A percentile compares a stretch with the other conserved stretches of the same genome.
Evolutionary conservation across 768 basidiomycete species (phyloP).

Genomic region (Boletus insuetus): DNA sequence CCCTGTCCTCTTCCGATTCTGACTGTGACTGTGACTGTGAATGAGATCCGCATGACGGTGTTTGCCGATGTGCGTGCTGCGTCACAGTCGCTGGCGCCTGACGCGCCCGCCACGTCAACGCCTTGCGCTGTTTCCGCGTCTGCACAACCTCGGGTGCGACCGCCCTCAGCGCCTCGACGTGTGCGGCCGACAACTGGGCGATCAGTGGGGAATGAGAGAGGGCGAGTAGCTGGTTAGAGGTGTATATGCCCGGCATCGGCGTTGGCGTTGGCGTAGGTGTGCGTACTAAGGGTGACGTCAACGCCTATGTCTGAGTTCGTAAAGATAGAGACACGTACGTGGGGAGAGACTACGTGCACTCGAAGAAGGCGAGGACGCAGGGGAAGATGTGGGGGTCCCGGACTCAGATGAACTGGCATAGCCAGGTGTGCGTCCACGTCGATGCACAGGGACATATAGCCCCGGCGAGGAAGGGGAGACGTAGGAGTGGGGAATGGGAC

Average conservation of each 20-base stretch:
- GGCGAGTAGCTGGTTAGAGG: slow-evolving; percentile 23
- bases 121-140: slow-evolving; percentile 26
- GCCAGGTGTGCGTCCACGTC: slow-evolving; percentile 23
- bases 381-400: neutral
- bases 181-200: slow-evolving; percentile 1
- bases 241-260: slow-evolving; percentile 19
- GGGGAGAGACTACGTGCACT: slow-evolving; percentile 7
- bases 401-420: slow-evolving; percentile 6
- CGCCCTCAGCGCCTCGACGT: slow-evolving; percentile 10
- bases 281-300: too few relatives aligned
- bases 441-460: slow-evolving; percentile 42
- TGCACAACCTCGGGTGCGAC: slow-evolving; percentile 28
- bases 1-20: slow-evolving; percentile 18
- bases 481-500: slow-evolving; percentile 12
- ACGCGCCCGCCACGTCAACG: slow-evolving; percentile 21
- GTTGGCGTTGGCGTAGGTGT: too few relatives aligned
- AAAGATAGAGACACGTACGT: neutral
- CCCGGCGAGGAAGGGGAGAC: neutral
- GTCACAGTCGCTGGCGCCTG: neutral
- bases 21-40: neutral
- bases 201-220: slow-evolving; percentile 25
- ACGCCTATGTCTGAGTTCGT: too few relatives aligned
- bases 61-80: neutral
- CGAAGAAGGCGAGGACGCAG: slow-evolving; percentile 12
- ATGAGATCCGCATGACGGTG: slow-evolving; percentile 7